phyloP scores from a whole-genome alignment of 2,329 filamentous ascomycete species.

The Aspergillus proliferans region DNA sequence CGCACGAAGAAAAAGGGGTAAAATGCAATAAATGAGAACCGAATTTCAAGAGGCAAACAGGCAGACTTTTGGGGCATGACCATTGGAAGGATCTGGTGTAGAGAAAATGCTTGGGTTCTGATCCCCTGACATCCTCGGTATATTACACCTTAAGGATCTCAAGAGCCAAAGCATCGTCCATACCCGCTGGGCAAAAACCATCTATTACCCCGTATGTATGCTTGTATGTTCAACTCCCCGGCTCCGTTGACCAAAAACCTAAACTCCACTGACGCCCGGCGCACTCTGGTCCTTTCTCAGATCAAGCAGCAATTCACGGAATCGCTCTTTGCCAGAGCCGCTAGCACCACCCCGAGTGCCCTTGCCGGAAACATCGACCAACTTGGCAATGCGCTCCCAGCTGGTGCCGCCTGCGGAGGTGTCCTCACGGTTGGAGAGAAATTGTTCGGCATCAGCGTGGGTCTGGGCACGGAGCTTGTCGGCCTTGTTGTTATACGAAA shows the following conservation, averaged over 20 bases:
- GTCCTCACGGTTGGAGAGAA: constrained; percentile 80
- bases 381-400: constrained; percentile 96
- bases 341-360: constrained; percentile 77
- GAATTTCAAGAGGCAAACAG: constrained; percentile 3
- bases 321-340: constrained; percentile 91
- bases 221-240: not conserved
- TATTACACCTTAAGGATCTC: not conserved
- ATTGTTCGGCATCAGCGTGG: constrained; percentile 86
- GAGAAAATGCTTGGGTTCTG: not conserved
- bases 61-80: not conserved
- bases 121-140: not conserved
- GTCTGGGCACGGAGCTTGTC: constrained; percentile 89
- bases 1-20: constrained; percentile 2
- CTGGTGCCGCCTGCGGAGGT: constrained; percentile 91
- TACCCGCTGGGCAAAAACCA: not conserved
- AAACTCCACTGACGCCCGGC: constrained; percentile 51
- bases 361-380: constrained; percentile 96
- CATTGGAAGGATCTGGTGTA: not conserved
- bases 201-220: not conserved
- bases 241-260: constrained; percentile 8
- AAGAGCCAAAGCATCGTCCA: not conserved
- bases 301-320: constrained; percentile 81
- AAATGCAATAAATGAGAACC: constrained; percentile 6
- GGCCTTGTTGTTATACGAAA: constrained; percentile 97
- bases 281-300: constrained; percentile 89